These are phyloP conservation scores for Metschnikowia baotianmanensis DNA, from an alignment of 805 yeast genomes.

Conservation along the genomic window DNA sequence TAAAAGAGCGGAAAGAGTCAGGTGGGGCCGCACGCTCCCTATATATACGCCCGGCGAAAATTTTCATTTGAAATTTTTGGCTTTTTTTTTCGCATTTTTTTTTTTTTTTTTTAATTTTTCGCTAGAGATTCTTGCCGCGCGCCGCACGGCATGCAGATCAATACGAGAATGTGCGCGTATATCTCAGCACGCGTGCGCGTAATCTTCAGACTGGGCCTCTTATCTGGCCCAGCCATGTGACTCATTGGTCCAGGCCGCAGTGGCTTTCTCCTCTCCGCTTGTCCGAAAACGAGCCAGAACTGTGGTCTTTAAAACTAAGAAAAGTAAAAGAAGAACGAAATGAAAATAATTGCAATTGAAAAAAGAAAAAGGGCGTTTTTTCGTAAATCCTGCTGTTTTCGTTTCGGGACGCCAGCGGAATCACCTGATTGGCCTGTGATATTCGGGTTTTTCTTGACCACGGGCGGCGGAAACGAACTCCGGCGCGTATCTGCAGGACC, in stretches of 20 bases:
- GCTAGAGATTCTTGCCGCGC: constrained; percentile 6
- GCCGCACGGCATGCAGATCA: constrained; percentile 2
- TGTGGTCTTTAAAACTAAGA: too few relatives aligned
- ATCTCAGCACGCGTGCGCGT: too few relatives aligned
- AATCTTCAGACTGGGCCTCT: constrained; percentile 1
- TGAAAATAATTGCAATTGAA: too few relatives aligned
- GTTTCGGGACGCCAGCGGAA: too few relatives aligned
- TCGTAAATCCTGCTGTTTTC: too few relatives aligned
- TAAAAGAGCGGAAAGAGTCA: background rate
- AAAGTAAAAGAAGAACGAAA: too few relatives aligned
- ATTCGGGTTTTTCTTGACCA: background rate
- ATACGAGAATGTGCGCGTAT: too few relatives aligned
- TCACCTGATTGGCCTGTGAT: too few relatives aligned
- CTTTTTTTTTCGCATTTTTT: constrained; percentile 16
- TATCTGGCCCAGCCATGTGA: background rate
- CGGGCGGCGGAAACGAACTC: background rate
- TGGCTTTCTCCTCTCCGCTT: too few relatives aligned
- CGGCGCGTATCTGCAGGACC: background rate
- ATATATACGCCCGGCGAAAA: constrained; percentile 16
- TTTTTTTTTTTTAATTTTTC: background rate
- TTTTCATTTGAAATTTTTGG: too few relatives aligned
- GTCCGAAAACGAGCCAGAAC: too few relatives aligned
- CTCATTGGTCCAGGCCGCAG: constrained; percentile 1
- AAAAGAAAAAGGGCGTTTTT: too few relatives aligned
- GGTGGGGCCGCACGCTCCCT: constrained; percentile 6